Conservation (phyloP, 495 filamentous ascomycete genomes). For the Hypoxylon rickii region DNA sequence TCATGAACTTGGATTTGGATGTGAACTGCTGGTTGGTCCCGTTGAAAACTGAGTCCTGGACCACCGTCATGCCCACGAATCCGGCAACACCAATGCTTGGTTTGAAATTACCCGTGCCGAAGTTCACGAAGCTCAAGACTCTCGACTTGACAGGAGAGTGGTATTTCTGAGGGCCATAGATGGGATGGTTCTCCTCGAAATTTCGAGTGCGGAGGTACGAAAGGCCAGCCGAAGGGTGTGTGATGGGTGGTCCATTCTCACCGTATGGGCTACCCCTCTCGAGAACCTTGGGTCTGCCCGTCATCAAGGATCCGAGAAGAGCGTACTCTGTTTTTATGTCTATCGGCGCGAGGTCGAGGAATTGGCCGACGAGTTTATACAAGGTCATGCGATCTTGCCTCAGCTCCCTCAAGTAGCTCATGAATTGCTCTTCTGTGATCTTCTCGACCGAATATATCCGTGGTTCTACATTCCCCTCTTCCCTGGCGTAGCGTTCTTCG, state of each 20-base stretch:
- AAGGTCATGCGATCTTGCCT: constrained; percentile 55
- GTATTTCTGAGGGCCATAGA: constrained; percentile 73
- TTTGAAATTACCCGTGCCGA: constrained; percentile 21
- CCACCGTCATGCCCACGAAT: constrained; percentile 44
- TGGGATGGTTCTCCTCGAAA: constrained; percentile 76
- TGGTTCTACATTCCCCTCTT: no score
- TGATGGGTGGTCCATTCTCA: constrained; percentile 69
- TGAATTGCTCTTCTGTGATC: constrained; percentile 39
- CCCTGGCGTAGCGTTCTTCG: constrained; percentile 46
- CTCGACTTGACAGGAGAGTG: constrained; percentile 70
- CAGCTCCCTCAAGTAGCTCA: constrained; percentile 62
- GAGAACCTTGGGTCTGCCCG: constrained; percentile 18
- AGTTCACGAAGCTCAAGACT: constrained; percentile 55
- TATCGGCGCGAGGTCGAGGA: constrained; percentile 59
- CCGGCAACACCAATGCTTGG: constrained; percentile 54
- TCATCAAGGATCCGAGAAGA: constrained; percentile 22
- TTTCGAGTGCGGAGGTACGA: constrained; percentile 77
- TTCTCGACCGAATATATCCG: no score
- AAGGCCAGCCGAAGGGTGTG: constrained; percentile 90
- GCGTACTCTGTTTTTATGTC: not conserved
- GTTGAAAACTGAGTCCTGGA: constrained; percentile 39
- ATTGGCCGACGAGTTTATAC: constrained; percentile 54
- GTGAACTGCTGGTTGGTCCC: not conserved
- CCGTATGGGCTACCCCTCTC: constrained; percentile 54
- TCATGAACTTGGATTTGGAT: not conserved